These are phyloP conservation scores for Podospora conica DNA, from an alignment of 495 filamentous ascomycete genomes.

Conservation along the genomic window DNA sequence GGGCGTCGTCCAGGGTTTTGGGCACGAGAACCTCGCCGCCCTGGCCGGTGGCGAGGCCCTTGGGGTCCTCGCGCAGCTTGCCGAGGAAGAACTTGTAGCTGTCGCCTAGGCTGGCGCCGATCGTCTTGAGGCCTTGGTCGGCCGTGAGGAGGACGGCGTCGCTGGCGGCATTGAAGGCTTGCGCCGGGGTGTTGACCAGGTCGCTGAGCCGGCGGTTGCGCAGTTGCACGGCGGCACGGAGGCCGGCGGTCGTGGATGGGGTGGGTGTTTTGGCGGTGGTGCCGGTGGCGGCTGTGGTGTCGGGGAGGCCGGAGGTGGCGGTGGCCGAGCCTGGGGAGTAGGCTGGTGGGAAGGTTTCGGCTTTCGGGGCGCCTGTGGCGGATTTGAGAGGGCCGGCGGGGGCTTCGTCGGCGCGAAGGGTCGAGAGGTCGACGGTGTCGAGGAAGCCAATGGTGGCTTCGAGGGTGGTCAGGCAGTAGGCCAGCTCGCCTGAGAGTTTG, in stretches of 20 bases:
- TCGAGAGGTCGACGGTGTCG: conserved; percentile 95
- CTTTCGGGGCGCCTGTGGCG: conserved; percentile 47
- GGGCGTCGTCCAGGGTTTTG: conserved; percentile 85
- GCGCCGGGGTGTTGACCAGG: conserved; percentile 74
- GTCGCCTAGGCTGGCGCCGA: conserved; percentile 77
- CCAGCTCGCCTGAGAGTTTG: conserved; percentile 86
- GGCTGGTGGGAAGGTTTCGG: conserved; percentile 46
- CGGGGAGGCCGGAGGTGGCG: conserved; percentile 4
- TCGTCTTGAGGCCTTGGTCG: conserved; percentile 84
- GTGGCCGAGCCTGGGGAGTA: conserved; percentile 32
- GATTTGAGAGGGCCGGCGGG: conserved; percentile 56
- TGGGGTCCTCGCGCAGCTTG: conserved; percentile 64
- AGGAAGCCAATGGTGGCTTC: conserved; percentile 93
- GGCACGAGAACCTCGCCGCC: conserved; percentile 55
- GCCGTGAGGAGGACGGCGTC: conserved; percentile 80
- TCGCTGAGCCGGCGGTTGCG: conserved; percentile 65
- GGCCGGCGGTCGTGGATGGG: conserved; percentile 32
- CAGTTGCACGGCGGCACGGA: conserved; percentile 39
- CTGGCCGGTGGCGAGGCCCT: conserved; percentile 33
- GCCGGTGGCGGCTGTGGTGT: conserved; percentile 29
- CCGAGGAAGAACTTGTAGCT: conserved; percentile 94
- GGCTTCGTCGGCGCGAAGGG: conserved; percentile 75
- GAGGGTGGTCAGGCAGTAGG: conserved; percentile 93
- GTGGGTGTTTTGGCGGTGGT: conserved; percentile 35
- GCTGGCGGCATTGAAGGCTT: conserved; percentile 71